Base-by-base conservation (phyloP, 805 yeast species). In the Candida verbasci region DNA sequence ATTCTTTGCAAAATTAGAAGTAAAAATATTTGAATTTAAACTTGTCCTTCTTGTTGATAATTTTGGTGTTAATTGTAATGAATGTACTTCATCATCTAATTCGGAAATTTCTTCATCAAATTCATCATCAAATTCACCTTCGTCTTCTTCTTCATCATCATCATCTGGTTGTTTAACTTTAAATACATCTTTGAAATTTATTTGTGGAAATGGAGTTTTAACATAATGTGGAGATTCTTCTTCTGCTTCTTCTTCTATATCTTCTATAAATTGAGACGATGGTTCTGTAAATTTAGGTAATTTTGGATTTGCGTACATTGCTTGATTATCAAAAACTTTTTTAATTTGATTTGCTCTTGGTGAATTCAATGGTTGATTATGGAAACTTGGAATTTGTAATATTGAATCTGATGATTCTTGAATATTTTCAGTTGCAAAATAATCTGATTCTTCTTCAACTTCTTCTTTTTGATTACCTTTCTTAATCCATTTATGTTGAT, bases 401-500 rank as follows among this genome's bases (percentile, higher is more conserved):
- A 6, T 6, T n/a, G 9, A 16, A 34, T 37, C 39, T 18, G 46
- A 29, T 28, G 44, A 48, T 17, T 26, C 30, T 18, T 29, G 37
- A 24, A 34, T 35, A 21, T 30, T 29, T 28, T 38, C 31, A 18
- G 22, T 18, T 12, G 32, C 37, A 20, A 38, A 31, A 32, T 38
- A 35, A 10, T 35, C 40, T 6, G 28, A 17, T 17, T 37, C 34
- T 20, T 34, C 33, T 24, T 39, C 33, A 17, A 11, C 12, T 16
- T 17, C 14, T 3, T 11, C 11, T 4, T 23, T 17, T 18, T 22
- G n/a, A 22, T 31, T 4, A 18, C 35, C 28, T 15, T 23, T 6
- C 28, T 46, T 52, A 8, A 63, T 45, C 95, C 95, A 85, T 9
- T 88, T 87, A 55, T 85, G 89, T 12, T 66, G 55, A 47, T 83